A percentile compares a stretch with the other conserved stretches of the same genome.
phyloP scores from a whole-genome alignment of 1,284 basidiomycete genomes.

The Cutaneotrichosporon sp. region DNA sequence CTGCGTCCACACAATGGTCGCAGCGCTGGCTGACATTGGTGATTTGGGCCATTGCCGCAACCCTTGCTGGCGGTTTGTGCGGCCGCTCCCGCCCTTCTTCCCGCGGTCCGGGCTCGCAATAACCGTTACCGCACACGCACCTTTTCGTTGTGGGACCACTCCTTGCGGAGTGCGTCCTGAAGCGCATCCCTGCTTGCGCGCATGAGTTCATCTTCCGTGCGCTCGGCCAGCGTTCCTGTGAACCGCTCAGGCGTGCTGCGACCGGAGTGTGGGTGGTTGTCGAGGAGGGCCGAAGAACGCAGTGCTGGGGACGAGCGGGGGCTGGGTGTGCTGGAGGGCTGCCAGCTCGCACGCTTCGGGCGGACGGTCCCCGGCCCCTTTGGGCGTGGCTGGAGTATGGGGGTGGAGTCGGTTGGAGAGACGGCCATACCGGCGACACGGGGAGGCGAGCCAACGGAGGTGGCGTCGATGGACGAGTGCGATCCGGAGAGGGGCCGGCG shows the following conservation, averaged over 20 bases:
- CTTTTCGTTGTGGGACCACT: conserved; percentile 41
- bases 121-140: conserved; percentile 25
- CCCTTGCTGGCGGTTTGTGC: conserved; percentile 2
- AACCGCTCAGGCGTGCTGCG: conserved; percentile 12
- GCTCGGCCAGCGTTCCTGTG: conserved; percentile 29
- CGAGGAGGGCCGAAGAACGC: neutral
- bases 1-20: too few species aligned
- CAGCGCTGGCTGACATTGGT: neutral
- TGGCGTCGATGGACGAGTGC: neutral
- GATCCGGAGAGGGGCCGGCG: neutral
- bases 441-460: conserved; percentile 7
- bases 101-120: neutral
- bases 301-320: conserved; percentile 8
- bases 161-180: conserved; percentile 33
- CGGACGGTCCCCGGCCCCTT: conserved; percentile 17
- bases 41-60: neutral
- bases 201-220: conserved; percentile 38
- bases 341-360: conserved; percentile 16
- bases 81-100: neutral
- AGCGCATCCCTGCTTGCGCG: conserved; percentile 35
- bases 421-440: conserved; percentile 5
- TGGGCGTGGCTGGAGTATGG: conserved; percentile 15
- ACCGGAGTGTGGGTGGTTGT: neutral
- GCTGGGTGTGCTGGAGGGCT: neutral
- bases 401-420: conserved; percentile 14